These are phyloP conservation scores for Trichoderma afroharzianum DNA, from an alignment of 2,329 filamentous ascomycete genomes.

Conservation along the genomic window DNA sequence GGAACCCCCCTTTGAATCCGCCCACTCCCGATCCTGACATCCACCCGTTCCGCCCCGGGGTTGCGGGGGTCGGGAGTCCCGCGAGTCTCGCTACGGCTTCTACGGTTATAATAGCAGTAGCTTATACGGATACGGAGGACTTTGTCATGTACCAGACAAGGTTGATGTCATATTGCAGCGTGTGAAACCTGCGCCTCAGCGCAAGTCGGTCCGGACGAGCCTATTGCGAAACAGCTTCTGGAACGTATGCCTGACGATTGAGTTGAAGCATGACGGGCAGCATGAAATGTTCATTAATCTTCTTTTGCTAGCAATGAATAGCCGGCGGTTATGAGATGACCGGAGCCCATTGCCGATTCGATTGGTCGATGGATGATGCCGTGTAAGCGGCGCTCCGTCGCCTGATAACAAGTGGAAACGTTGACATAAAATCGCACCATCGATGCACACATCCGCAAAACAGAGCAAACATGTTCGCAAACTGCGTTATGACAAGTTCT, in stretches of 20 bases:
- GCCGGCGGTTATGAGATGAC: background rate
- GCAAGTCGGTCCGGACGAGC: background rate
- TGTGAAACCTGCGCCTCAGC: background rate
- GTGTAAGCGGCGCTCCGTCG: background rate
- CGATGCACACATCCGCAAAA: background rate
- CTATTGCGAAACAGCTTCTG: background rate
- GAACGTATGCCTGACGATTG: background rate
- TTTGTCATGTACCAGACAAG: background rate
- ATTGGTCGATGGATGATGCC: background rate
- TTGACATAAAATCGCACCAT: constrained; percentile 12
- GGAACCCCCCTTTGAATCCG: background rate
- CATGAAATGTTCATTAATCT: background rate
- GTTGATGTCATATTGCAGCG: background rate
- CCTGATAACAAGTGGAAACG: constrained; percentile 5
- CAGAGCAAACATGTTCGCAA: background rate
- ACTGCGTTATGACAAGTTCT: background rate
- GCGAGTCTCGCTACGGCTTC: background rate
- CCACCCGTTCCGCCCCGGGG: constrained; percentile 5
- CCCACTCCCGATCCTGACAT: background rate
- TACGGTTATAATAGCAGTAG: background rate
- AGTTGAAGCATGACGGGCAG: background rate
- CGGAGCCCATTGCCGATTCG: background rate
- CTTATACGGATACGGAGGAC: background rate
- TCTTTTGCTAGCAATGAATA: background rate
- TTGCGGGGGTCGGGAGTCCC: background rate